These are phyloP conservation scores for Apiospora saccharicola DNA, from an alignment of 2,329 filamentous ascomycete genomes.

Conservation along the genomic window DNA sequence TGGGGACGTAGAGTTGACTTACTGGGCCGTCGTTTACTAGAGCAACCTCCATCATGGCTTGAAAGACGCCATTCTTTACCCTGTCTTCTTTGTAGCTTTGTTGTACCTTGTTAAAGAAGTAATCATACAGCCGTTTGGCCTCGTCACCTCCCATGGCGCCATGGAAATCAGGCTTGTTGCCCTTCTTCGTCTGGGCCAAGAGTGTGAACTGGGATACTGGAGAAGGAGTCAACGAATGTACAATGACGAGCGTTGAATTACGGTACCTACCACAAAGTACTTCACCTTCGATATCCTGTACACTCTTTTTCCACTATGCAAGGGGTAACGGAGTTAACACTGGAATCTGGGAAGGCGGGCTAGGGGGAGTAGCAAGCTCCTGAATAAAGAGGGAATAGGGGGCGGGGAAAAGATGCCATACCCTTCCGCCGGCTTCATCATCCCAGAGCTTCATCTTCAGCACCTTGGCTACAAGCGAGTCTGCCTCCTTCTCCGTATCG, in stretches of 20 bases:
- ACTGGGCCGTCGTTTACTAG: conserved; percentile 86
- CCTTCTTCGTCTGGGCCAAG: conserved; percentile 91
- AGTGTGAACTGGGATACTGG: conserved; percentile 97
- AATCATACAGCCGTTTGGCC: conserved; percentile 81
- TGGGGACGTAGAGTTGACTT: not conserved
- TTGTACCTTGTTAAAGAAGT: conserved; percentile 81
- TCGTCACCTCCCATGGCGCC: conserved; percentile 81
- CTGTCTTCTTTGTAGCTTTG: conserved; percentile 74
- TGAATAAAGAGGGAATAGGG: not conserved
- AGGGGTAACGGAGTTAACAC: not conserved
- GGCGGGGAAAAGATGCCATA: conserved; percentile 42
- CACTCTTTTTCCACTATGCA: conserved; percentile 84
- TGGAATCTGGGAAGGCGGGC: not conserved
- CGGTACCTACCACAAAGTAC: conserved; percentile 82
- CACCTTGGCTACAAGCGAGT: conserved; percentile 83
- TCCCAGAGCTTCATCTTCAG: conserved; percentile 94
- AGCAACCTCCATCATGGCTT: conserved; percentile 98
- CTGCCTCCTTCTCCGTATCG: conserved; percentile 88
- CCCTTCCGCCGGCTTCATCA: conserved; percentile 74
- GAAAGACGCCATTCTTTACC: conserved; percentile 96
- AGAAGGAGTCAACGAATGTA: not conserved
- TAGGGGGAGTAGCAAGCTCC: conserved; percentile 15
- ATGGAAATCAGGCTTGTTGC: conserved; percentile 94
- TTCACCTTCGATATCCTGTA: conserved; percentile 88
- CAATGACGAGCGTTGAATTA: not conserved